These are phyloP conservation scores for Suillus variegatus DNA, from an alignment of 768 basidiomycete species.

Conservation along the genomic window DNA sequence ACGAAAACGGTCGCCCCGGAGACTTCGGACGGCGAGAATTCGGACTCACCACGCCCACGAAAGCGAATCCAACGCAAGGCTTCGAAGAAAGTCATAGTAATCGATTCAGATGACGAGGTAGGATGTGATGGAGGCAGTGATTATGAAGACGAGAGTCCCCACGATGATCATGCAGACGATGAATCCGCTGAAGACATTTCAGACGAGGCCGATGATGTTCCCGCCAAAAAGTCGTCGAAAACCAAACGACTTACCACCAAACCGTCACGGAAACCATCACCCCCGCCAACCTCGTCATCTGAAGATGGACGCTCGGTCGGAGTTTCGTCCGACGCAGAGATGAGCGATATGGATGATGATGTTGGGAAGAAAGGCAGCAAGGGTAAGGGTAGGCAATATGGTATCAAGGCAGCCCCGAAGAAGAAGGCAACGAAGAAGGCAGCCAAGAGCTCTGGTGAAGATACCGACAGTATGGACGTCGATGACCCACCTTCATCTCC, in stretches of 20 bases:
- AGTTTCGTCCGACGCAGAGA: constrained; percentile 25
- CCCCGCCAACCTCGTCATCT: constrained; percentile 30
- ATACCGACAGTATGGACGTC: constrained; percentile 56
- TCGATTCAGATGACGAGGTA: constrained; percentile 57
- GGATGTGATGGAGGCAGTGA: constrained; percentile 29
- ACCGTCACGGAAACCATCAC: constrained; percentile 19
- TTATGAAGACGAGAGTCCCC: constrained; percentile 29
- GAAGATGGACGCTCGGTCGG: constrained; percentile 27
- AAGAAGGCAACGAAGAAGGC: constrained; percentile 36
- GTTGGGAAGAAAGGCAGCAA: constrained; percentile 25
- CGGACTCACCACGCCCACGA: constrained; percentile 38
- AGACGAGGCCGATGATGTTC: constrained; percentile 26
- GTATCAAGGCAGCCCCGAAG: constrained; percentile 18
- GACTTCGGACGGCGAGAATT: constrained; percentile 33
- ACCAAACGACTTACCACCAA: constrained; percentile 19
- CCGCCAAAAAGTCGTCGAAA: constrained; percentile 24
- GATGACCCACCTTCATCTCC: constrained; percentile 45
- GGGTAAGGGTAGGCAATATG: constrained; percentile 12
- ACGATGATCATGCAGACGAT: constrained; percentile 28
- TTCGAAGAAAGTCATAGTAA: constrained; percentile 38
- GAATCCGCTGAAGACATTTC: constrained; percentile 37
- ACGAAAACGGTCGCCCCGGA: constrained; percentile 17
- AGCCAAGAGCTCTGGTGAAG: constrained; percentile 29
- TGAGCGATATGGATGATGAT: constrained; percentile 27
- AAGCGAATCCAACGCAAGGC: constrained; percentile 40